phyloP scores from a whole-genome alignment of 2,329 filamentous ascomycete species.

The Colletotrichum incanum region DNA sequence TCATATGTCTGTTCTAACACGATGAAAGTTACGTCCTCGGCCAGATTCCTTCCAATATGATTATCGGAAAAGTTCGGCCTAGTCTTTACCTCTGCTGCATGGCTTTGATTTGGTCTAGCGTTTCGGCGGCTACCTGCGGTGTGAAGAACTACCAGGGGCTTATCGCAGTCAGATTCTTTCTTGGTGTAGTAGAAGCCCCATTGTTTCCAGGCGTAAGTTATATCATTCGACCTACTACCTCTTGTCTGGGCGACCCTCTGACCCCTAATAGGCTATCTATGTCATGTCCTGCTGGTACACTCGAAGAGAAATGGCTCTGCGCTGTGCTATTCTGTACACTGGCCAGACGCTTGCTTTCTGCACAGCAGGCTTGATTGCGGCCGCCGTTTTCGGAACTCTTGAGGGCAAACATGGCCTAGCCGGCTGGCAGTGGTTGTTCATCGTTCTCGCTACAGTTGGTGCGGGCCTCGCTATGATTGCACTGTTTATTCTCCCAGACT shows the following conservation, averaged over 20 bases:
- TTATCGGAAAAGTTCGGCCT: conserved; percentile 42
- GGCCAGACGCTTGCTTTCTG: conserved; percentile 47
- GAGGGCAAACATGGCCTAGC: conserved; percentile 49
- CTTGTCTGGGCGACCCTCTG: not conserved
- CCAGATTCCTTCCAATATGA: conserved; percentile 45
- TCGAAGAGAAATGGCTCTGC: conserved; percentile 47
- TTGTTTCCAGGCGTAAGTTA: conserved; percentile 43
- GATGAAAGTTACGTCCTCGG: conserved; percentile 37
- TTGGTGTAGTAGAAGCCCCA: conserved; percentile 43
- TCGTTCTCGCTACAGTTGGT: conserved; percentile 52
- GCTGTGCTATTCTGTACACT: conserved; percentile 47
- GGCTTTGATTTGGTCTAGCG: conserved; percentile 43
- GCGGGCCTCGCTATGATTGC: conserved; percentile 44
- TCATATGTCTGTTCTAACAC: fast-evolving
- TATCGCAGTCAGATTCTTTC: conserved; percentile 42
- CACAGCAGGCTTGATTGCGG: conserved; percentile 47
- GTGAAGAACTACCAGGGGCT: conserved; percentile 44
- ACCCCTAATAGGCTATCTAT: conserved; percentile 37
- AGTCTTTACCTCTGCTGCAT: conserved; percentile 44
- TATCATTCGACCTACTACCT: not conserved
- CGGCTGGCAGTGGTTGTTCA: conserved; percentile 60
- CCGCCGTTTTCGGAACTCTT: conserved; percentile 45
- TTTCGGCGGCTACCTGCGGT: conserved; percentile 43
- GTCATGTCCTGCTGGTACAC: conserved; percentile 49
- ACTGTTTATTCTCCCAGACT: conserved; percentile 46